Evolutionary conservation across 2,329 filamentous ascomycete species (phyloP), one percentile per base, ranked within the genome.

Genomic region (Ophiostoma novo-ulmi): DNA sequence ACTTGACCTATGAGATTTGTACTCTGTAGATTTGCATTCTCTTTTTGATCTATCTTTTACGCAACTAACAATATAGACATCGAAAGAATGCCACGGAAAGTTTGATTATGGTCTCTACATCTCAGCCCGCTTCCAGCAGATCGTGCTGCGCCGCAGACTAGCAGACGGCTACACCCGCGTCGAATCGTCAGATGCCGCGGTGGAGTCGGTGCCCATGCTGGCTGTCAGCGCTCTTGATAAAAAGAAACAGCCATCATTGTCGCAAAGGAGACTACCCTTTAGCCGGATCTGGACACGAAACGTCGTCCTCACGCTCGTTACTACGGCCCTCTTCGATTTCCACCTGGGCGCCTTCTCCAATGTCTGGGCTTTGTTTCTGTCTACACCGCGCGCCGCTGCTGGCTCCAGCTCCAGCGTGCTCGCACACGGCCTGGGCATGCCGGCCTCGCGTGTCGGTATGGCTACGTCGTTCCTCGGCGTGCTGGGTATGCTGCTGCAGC

Each of bases 291-390:
- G 82, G 80, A 84, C 82, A 0, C 79, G 78, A 68, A 83, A 84
- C 70, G 81, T 85, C 63, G 77, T 84, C 71, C 81, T 83, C 70
- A 85, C 83, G 0, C 80, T 93, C 3, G 76, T 91, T 67, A 85
- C 84, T 36, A 88, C 89, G 73, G 88, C 88, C 41, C 85, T 92
- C 67, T 88, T 91, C 75, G 88, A 90, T 73, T 88, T 92, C 76
- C 90, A 92, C 79, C 86, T 83, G 73, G 88, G 87, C 72, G 86
- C 89, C 26, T 92, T 92, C 79, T 87, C 88, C 72, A 87, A 89
- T 70, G 82, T 92, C 70, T 90, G 88, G 80, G 88, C 89, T 14
- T 83, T 91, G 17, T 91, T 91, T 79, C 81, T 92, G 41, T 90
- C 89, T 0, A 88, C 88, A 0, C 87, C 88, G 0, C 86, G 88